Percentiles rank a stretch among this genome's conserved stretches.
phyloP scores from a whole-genome alignment of 345 rosid species.

The Ailanthus altissimus region DNA sequence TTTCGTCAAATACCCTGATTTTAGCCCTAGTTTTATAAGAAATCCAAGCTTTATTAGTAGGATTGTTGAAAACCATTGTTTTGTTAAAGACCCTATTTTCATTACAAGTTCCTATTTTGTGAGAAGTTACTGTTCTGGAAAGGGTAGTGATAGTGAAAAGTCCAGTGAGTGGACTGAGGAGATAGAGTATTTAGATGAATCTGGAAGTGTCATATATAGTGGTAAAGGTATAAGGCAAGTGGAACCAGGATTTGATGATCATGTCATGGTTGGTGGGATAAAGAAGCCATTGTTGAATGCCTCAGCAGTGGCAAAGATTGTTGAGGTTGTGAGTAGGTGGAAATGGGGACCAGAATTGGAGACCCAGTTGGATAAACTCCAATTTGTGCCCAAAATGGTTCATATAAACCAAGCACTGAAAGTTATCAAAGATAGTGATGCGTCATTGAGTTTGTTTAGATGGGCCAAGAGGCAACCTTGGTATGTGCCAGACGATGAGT shows the following conservation, averaged over 20 bases:
- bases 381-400: conserved; percentile 81
- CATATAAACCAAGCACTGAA: conserved; percentile 76
- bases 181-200: conserved; percentile 87
- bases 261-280: conserved; percentile 77
- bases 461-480: conserved; percentile 93
- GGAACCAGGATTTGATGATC: conserved; percentile 87
- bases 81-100: conserved; percentile 2
- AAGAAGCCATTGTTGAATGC: conserved; percentile 80
- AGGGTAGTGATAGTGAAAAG: conserved; percentile 30
- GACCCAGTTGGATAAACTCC: conserved; percentile 78
- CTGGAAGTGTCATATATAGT: conserved; percentile 72
- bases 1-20: conserved; percentile 4
- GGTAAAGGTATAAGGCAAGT: conserved; percentile 88
- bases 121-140: conserved; percentile 57
- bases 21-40: conserved; percentile 7
- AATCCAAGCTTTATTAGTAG: neutral
- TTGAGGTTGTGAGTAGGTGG: conserved; percentile 92
- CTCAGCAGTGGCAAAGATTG: conserved; percentile 82
- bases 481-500: conserved; percentile 66
- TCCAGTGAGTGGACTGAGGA: conserved; percentile 78
- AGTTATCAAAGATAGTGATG: conserved; percentile 60
- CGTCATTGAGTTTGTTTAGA: conserved; percentile 70
- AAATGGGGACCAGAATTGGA: conserved; percentile 99
- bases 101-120: conserved; percentile 17
- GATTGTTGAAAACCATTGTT: neutral